Percentiles rank a stretch among this genome's conserved stretches.
Conservation (phyloP, 208 protist species). For the Wallacemonas sp. region DNA sequence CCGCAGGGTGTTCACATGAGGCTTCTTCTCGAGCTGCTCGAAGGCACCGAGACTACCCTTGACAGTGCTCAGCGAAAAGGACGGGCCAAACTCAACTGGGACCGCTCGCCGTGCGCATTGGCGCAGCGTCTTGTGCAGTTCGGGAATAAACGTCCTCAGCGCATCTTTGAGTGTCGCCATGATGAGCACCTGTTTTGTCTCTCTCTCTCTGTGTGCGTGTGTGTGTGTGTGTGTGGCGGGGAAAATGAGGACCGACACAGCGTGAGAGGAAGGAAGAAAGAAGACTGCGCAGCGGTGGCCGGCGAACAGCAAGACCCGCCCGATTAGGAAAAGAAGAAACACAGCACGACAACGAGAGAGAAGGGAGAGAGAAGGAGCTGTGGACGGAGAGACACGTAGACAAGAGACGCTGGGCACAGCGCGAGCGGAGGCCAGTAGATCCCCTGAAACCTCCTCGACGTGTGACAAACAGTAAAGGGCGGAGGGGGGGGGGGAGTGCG, state of each 20-base stretch:
- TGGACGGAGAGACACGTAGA: too few relatives aligned
- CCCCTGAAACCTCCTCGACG: too few relatives aligned
- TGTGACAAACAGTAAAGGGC: too few relatives aligned
- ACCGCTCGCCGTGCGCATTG: conserved; percentile 1
- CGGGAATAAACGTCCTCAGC: neutral
- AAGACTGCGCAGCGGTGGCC: too few relatives aligned
- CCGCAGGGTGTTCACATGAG: neutral
- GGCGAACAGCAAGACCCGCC: too few relatives aligned
- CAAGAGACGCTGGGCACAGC: too few relatives aligned
- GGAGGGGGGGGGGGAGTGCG: too few relatives aligned
- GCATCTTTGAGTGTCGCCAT: neutral
- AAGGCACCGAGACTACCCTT: conserved; percentile 6
- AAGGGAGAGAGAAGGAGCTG: too few relatives aligned
- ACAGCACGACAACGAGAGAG: too few relatives aligned
- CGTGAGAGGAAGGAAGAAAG: neutral
- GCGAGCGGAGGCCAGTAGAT: too few relatives aligned
- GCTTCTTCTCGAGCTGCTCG: neutral
- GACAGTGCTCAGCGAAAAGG: neutral
- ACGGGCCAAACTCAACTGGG: neutral
- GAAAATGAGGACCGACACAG: neutral
- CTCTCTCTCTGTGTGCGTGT: neutral
- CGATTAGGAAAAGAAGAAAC: too few relatives aligned
- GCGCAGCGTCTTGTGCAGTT: neutral
- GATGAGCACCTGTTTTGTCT: neutral
- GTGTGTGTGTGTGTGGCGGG: neutral